Base-by-base conservation (phyloP, 1,139 yeast genomes). In the Diutina neorugosa region DNA sequence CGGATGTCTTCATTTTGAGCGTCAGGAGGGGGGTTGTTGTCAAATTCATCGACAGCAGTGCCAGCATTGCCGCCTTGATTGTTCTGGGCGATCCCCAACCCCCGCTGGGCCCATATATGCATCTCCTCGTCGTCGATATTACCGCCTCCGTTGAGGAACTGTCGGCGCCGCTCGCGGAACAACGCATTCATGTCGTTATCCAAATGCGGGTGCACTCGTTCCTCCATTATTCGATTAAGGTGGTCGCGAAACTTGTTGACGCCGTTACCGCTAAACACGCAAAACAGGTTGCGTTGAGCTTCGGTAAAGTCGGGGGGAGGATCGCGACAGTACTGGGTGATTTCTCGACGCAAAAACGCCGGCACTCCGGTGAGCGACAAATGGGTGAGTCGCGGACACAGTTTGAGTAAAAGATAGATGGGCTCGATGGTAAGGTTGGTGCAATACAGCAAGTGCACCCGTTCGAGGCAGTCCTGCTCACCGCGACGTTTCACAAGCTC, bases 281-380 rank as follows among this genome's bases (percentile, higher is more conserved):
- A 93, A 62, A 93, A 93, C 53, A 88, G 78, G 19, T 85, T 79
- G 60, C 84, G 84, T 67, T 93, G 98, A 61, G 85, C 86, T 55
- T 84, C 90, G 55, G 86, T 90, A 64, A 93, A 91, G 62, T 91
- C 98, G 14, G 88, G 81, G 2, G 98, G 98, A 1, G 98, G 95
- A n/a, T 85, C 87, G 41, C 98, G 84, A 65, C 98, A 91, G 67
- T 82, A 91, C 60, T 81, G 84, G 1, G 94, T 86, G 53, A 93
- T 81, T 62, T 93, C 98, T 19, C 85, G 78, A 57, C 96, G 77
- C 64, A 93, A 76, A 69, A 93, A 93, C 34, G 96, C 87, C 2
- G 86, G 77, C 25, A 93, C 91, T 0, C 98, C 98, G 0, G 98
- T 93, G 55, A 86, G 71, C 12, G 91, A 84, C 54, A 93, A 75